Evolutionary conservation across 2,329 filamentous ascomycete species (phyloP).

Genomic region (Cryphonectria radicalis): DNA sequence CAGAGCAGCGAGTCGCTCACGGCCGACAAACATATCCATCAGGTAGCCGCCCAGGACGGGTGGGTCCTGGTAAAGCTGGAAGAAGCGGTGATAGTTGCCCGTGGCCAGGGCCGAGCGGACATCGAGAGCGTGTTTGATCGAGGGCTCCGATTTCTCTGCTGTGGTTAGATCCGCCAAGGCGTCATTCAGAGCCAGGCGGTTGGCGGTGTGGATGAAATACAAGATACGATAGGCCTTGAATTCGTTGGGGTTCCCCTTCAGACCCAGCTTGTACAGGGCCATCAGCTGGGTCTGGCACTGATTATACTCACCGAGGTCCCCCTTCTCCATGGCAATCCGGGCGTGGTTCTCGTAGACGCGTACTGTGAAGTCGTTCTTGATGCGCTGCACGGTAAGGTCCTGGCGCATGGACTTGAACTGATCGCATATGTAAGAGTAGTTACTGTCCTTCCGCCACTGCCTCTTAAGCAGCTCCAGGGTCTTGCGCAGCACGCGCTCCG

Average conservation of each 20-base stretch:
- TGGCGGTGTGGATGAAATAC: conserved; percentile 99
- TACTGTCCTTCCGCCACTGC: conserved; percentile 92
- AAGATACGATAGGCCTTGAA: conserved; percentile 99
- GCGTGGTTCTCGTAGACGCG: conserved; percentile 97
- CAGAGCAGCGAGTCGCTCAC: conserved; percentile 88
- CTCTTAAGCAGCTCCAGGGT: conserved; percentile 87
- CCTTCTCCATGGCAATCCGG: conserved; percentile 95
- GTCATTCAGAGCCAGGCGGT: conserved; percentile 97
- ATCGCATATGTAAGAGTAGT: conserved; percentile 97
- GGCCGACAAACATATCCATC: conserved; percentile 98
- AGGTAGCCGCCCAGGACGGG: conserved; percentile 92
- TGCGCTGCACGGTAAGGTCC: conserved; percentile 96
- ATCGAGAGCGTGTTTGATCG: conserved; percentile 88
- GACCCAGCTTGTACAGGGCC: conserved; percentile 82
- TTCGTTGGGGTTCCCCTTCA: conserved; percentile 89
- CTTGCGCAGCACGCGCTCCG: conserved; percentile 76
- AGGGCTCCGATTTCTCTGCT: conserved; percentile 85
- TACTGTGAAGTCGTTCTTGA: conserved; percentile 96
- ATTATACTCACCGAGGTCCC: conserved; percentile 99
- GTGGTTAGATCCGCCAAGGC: conserved; percentile 97
- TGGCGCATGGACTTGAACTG: conserved; percentile 99
- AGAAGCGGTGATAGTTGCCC: conserved; percentile 97
- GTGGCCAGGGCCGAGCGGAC: conserved; percentile 90
- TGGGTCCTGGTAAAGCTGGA: conserved; percentile 91
- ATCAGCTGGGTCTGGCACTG: conserved; percentile 99